Conservation (phyloP, 352 stramenopile genomes). For the Pythium guiyangense region DNA sequence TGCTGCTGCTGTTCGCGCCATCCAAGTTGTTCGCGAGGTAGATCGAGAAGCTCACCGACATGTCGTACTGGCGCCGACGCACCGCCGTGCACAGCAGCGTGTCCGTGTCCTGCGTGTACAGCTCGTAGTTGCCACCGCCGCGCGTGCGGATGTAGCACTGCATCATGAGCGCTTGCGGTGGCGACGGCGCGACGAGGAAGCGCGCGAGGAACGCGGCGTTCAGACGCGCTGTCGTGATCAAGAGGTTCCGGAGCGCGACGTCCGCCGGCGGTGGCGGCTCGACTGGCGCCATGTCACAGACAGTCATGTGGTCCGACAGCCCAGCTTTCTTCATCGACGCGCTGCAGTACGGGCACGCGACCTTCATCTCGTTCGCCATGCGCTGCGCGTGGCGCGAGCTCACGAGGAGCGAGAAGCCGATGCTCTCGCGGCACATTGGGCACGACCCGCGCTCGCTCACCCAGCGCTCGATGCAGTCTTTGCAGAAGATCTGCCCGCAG, state of each 20-base stretch:
- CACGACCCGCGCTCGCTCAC: slow-evolving; percentile 76
- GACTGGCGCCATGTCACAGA: slow-evolving; percentile 62
- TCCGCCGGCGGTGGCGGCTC: slow-evolving; percentile 72
- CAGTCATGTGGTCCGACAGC: slow-evolving; percentile 54
- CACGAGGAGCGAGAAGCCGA: slow-evolving; percentile 62
- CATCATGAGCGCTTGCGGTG: slow-evolving; percentile 66
- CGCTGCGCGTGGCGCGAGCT: slow-evolving; percentile 66
- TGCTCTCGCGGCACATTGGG: slow-evolving; percentile 76
- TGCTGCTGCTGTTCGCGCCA: slow-evolving; percentile 12
- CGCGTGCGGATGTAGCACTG: slow-evolving; percentile 86
- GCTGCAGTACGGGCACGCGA: slow-evolving; percentile 59
- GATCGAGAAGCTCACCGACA: slow-evolving; percentile 84
- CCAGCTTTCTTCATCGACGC: slow-evolving; percentile 71
- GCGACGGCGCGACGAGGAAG: slow-evolving; percentile 57
- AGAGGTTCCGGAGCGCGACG: slow-evolving; percentile 53
- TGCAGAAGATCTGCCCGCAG: slow-evolving; percentile 85
- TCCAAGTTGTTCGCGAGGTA: slow-evolving; percentile 56
- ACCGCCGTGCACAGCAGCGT: slow-evolving; percentile 72
- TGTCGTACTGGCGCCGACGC: slow-evolving; percentile 80
- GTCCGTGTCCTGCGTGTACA: slow-evolving; percentile 82
- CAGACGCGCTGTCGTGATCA: slow-evolving; percentile 53
- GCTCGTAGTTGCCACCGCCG: slow-evolving; percentile 76
- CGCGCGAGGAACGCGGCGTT: slow-evolving; percentile 45
- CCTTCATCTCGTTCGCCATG: slow-evolving; percentile 86
- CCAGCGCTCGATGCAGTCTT: slow-evolving; percentile 80